These are phyloP conservation scores for Globisporangium uncinulatum DNA, from an alignment of 352 stramenopile genomes.

Conservation along the genomic window DNA sequence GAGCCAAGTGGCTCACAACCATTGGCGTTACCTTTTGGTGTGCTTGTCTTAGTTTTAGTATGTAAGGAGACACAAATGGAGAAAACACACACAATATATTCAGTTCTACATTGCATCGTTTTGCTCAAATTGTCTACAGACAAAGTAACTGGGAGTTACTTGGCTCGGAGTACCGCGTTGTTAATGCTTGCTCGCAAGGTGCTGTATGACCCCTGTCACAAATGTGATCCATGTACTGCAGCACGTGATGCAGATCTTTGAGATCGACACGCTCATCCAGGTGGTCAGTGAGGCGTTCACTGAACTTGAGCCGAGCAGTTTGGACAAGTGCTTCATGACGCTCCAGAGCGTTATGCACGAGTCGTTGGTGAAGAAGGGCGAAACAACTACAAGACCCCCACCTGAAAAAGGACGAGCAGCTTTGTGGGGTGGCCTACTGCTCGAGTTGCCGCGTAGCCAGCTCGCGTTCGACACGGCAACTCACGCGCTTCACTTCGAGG, in stretches of 20 bases:
- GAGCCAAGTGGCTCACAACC: too few relatives aligned
- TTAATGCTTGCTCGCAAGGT: too few relatives aligned
- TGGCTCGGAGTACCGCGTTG: too few relatives aligned
- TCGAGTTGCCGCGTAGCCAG: neutral
- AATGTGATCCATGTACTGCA: slow-evolving; percentile 4
- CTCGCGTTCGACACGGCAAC: neutral
- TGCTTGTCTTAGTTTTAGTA: too few relatives aligned
- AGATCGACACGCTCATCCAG: neutral
- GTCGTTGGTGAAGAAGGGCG: neutral
- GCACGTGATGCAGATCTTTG: neutral
- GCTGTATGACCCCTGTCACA: too few relatives aligned
- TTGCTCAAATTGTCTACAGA: too few relatives aligned
- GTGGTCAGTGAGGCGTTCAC: neutral
- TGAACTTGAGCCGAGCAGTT: neutral
- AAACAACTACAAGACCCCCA: neutral
- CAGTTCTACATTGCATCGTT: too few relatives aligned
- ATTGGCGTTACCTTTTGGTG: too few relatives aligned
- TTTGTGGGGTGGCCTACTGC: neutral
- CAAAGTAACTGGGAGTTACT: too few relatives aligned
- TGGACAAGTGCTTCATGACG: slow-evolving; percentile 1
- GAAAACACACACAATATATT: too few relatives aligned
- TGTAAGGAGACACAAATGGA: too few relatives aligned
- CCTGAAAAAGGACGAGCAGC: neutral
- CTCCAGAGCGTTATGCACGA: neutral
- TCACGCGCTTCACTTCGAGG: neutral